Percentiles rank a stretch among this genome's conserved stretches.
phyloP scores from a whole-genome alignment of 139 green algal genomes.

The Yamagishiella unicocca region DNA sequence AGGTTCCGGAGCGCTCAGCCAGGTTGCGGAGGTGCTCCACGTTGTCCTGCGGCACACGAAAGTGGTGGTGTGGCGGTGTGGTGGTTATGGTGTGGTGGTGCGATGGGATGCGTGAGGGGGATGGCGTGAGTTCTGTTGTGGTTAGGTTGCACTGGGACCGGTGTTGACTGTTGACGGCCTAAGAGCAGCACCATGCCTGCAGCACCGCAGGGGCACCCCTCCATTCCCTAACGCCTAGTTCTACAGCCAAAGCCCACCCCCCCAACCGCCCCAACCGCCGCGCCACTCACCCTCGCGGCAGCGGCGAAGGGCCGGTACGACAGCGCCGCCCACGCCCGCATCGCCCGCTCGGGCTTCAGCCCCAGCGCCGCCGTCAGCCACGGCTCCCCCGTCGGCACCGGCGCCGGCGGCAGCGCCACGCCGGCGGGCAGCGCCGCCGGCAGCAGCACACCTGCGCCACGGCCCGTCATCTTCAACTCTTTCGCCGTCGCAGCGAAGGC shows the following conservation, averaged over 20 bases:
- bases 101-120: no score
- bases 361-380: constrained; percentile 8
- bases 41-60: neutral
- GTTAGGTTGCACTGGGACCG: no score
- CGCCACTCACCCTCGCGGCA: no score
- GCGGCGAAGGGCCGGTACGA: neutral
- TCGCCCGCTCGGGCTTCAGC: neutral
- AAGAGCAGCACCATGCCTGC: no score
- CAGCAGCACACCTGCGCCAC: neutral
- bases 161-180: no score
- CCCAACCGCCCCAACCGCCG: no score
- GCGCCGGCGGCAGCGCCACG: neutral
- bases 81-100: no score
- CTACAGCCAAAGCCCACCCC: no score
- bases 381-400: neutral
- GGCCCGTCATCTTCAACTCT: neutral
- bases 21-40: neutral
- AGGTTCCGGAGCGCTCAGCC: neutral
- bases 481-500: neutral
- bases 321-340: constrained; percentile 1
- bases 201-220: no score
- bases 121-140: no score
- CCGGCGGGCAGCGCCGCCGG: neutral
- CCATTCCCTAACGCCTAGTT: no score
- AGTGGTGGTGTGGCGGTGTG: no score